Conservation (phyloP, 768 basidiomycete species). For the Tephrocybe sp. region DNA sequence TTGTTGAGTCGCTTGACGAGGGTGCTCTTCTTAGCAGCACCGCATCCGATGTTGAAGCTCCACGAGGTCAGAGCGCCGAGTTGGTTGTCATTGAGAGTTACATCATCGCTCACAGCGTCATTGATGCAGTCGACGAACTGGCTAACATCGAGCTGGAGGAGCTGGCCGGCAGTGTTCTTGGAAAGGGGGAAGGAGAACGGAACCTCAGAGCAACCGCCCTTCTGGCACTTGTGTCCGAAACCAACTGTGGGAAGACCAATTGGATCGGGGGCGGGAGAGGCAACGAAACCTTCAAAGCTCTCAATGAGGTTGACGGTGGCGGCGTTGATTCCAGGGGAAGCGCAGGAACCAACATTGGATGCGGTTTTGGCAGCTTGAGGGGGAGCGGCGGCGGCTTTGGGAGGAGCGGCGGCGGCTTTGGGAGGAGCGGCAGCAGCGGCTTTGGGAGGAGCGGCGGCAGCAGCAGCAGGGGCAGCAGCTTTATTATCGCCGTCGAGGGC, state of each 20-base stretch:
- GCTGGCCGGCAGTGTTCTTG: constrained; percentile 23
- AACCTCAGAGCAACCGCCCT: constrained; percentile 20
- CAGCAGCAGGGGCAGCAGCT: neutral
- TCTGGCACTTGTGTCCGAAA: constrained; percentile 28
- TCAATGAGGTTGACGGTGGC: constrained; percentile 28
- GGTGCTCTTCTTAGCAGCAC: constrained; percentile 22
- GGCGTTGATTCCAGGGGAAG: constrained; percentile 17
- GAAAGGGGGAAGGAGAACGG: constrained; percentile 25
- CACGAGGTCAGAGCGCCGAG: constrained; percentile 26
- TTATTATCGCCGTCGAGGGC: neutral
- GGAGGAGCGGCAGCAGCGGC: neutral
- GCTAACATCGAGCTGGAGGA: constrained; percentile 24
- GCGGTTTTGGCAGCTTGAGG: neutral
- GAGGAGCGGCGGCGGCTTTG: neutral
- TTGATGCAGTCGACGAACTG: constrained; percentile 25
- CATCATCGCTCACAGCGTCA: constrained; percentile 21
- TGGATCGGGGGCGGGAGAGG: constrained; percentile 26
- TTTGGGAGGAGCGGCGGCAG: neutral
- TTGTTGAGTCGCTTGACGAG: constrained; percentile 26
- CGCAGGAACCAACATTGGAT: constrained; percentile 1
- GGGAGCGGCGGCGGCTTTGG: neutral
- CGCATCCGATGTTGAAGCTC: constrained; percentile 28
- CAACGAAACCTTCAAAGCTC: constrained; percentile 28
- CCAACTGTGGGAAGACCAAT: constrained; percentile 30
- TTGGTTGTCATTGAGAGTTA: constrained; percentile 28